These are phyloP conservation scores for Setaria italica DNA, from an alignment of 202 grass and related monocot species.

Conservation along the genomic window DNA sequence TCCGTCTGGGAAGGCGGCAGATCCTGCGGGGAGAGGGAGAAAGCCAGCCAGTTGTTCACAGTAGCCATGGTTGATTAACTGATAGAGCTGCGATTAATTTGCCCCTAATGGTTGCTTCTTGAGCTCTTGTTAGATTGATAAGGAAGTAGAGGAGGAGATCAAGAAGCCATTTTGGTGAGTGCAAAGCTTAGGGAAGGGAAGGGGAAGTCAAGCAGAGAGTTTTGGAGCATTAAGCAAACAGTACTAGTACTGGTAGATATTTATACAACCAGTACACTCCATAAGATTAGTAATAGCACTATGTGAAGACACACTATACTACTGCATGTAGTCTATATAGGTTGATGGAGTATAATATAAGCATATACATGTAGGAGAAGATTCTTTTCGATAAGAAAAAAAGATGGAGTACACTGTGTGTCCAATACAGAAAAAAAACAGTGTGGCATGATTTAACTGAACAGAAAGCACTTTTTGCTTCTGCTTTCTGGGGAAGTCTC, in stretches of 20 bases:
- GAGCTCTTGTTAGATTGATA: conserved; percentile 18
- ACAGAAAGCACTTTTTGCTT: conserved; percentile 52
- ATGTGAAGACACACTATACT: conserved; percentile 19
- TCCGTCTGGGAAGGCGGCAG: conserved; percentile 61
- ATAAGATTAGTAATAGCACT: conserved; percentile 4
- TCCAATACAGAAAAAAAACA: conserved; percentile 33
- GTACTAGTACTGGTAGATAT: conserved; percentile 43
- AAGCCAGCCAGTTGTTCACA: conserved; percentile 97
- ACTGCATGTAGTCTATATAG: not conserved
- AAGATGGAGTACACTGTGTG: not conserved
- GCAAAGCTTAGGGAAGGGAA: conserved; percentile 39
- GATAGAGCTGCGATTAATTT: conserved; percentile 37
- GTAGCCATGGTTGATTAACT: conserved; percentile 66
- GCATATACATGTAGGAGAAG: conserved; percentile 27
- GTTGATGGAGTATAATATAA: not conserved
- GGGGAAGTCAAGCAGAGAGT: conserved; percentile 50
- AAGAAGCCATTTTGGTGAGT: conserved; percentile 46
- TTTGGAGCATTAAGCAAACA: conserved; percentile 57
- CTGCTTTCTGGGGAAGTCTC: conserved; percentile 54
- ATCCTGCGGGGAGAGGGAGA: conserved; percentile 93
- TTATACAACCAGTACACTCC: conserved; percentile 49
- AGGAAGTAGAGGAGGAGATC: conserved; percentile 25
- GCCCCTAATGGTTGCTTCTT: conserved; percentile 24
- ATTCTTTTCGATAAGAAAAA: conserved; percentile 31
- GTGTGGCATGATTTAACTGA: conserved; percentile 50